Base-by-base conservation (phyloP, 2,329 filamentous ascomycete genomes). In the Acephala macrosclerotiorum region DNA sequence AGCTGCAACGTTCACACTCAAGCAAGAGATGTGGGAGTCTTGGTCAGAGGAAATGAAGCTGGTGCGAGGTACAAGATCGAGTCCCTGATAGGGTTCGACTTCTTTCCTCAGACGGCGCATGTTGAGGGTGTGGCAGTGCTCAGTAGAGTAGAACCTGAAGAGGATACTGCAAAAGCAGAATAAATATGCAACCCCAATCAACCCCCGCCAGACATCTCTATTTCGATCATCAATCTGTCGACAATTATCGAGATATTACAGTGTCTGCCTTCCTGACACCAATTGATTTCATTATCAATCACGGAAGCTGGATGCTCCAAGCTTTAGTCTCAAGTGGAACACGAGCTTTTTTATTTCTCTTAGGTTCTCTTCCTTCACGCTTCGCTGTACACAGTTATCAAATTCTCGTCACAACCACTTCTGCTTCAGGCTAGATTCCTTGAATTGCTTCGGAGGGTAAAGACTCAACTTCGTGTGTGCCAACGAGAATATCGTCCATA, bases 1-100 rank as follows among this genome's bases (percentile, higher is more conserved):
- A 97, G 92, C 76, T 99, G 96, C 75, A 99, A 99, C 75, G 96
- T 99, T 70, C 96, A 99, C 77, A 98, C 95, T 9, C 96, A 98
- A 84, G 96, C 96, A 16, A 83, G 96, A 61, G 96, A 99, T 79
- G 89, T 99, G 0, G 96, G 94, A 0, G 88, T 95, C 67, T 80
- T 99, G 74, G 93, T 98, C 0, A 85, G 90, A 40, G 94, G 94
- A 0, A 79, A 87, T 74, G 77, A 78, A 18, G 74, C 79, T 20
- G 76, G 80, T 60, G 79, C 80, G 25, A 80, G 84, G 68, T 99
- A 97, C 79, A 88, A 90, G 78, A 92, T 99, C 76, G 95, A 98
- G 84, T 97, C 92, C 75, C 79, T 99, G 56, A 85, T 91, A 57
- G 96, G 95, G 0, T 98, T 98, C 75, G 96, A 99, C 77, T 98